phyloP scores from a whole-genome alignment of 148 eudicot genomes.

The Nepenthes mirabilis region DNA sequence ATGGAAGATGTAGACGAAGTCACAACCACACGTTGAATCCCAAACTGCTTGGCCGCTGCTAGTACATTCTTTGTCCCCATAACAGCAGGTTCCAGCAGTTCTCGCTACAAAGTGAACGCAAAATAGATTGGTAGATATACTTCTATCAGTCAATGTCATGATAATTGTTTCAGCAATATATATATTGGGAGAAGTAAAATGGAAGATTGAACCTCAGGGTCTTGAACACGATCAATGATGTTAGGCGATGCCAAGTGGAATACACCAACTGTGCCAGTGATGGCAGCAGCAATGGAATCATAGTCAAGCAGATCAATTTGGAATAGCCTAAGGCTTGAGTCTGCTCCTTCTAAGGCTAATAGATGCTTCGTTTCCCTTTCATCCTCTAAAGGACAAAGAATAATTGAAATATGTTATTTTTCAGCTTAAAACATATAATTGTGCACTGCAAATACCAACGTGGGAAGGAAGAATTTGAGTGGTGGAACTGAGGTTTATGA shows the following conservation, averaged over 20 bases:
- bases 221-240: conserved; percentile 41
- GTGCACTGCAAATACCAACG: no score
- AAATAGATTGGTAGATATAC: background rate
- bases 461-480: no score
- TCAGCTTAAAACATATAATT: no score
- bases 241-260: conserved; percentile 78
- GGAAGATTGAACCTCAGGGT: conserved; percentile 47
- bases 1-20: conserved; percentile 78
- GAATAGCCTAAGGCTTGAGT: conserved; percentile 36
- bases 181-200: no score
- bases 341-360: conserved; percentile 48
- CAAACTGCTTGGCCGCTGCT: conserved; percentile 59
- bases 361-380: conserved; percentile 69
- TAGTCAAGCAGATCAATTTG: conserved; percentile 72
- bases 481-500: no score
- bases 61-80: conserved; percentile 72
- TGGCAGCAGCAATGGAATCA: conserved; percentile 45
- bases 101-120: conserved; percentile 24
- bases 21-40: conserved; percentile 70
- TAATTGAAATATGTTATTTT: no score
- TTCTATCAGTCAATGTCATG: no score
- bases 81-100: conserved; percentile 64
- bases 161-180: no score
- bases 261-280: conserved; percentile 48
- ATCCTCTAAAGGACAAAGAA: conserved; percentile 23